A percentile compares a stretch with the other conserved stretches of the same genome.
These are phyloP conservation scores for Bertia moriformis DNA, from an alignment of 2,329 filamentous ascomycete genomes.

Conservation along the genomic window DNA sequence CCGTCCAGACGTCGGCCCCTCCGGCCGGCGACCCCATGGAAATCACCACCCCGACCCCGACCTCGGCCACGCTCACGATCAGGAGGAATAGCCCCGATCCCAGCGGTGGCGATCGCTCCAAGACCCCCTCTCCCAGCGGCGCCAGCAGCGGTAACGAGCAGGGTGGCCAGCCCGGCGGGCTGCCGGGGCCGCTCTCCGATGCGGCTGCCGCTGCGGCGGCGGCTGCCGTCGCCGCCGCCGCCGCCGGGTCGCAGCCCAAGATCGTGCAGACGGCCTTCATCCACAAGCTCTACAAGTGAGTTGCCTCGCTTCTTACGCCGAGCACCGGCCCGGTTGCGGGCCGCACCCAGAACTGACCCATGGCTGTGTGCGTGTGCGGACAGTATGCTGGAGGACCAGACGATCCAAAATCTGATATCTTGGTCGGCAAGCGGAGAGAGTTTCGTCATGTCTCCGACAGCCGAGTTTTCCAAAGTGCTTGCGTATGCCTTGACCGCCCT, in stretches of 20 bases:
- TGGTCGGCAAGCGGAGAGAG: constrained; percentile 91
- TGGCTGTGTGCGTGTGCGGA: not conserved
- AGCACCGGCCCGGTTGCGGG: constrained; percentile 5
- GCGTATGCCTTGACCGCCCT: constrained; percentile 50
- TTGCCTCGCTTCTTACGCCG: constrained; percentile 9
- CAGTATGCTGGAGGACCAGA: constrained; percentile 91
- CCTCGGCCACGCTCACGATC: constrained; percentile 26
- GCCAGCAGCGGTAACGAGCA: constrained; percentile 1
- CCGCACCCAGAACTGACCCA: not conserved
- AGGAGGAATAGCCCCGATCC: constrained; percentile 22
- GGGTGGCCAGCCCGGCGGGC: not conserved
- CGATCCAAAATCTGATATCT: constrained; percentile 87
- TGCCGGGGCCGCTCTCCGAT: constrained; percentile 19
- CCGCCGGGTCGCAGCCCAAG: constrained; percentile 81
- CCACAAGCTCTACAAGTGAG: constrained; percentile 95
- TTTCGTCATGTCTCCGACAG: constrained; percentile 95
- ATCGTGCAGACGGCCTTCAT: constrained; percentile 98
- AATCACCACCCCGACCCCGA: constrained; percentile 38
- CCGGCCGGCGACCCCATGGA: constrained; percentile 47
- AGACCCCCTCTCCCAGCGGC: not conserved
- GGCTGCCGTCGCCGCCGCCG: constrained; percentile 31
- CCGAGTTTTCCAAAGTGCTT: constrained; percentile 94
- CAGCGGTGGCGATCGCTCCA: constrained; percentile 9
- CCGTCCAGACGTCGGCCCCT: constrained; percentile 42
- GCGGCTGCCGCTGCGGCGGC: constrained; percentile 13